Percentiles rank a stretch among this genome's conserved stretches.
These are phyloP conservation scores for Schwanniomyces etchellsii DNA, from an alignment of 1,139 yeast species.

Conservation along the genomic window DNA sequence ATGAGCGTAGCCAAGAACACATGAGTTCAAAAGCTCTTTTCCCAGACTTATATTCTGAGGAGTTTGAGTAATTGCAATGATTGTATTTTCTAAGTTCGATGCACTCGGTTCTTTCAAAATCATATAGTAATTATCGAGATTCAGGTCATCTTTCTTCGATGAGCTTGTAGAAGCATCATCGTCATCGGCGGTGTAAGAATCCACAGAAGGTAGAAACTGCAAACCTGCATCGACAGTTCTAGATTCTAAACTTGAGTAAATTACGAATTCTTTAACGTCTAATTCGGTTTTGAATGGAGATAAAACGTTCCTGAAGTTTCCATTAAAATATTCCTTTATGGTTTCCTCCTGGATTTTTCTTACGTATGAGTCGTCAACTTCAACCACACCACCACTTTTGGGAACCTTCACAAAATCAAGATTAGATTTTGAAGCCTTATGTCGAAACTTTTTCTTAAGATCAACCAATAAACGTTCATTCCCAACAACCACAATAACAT, in stretches of 20 bases:
- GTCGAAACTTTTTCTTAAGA: conserved; percentile 50
- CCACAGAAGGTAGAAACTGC: conserved; percentile 40
- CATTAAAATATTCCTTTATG: conserved; percentile 87
- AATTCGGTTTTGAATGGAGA: conserved; percentile 62
- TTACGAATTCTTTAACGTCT: conserved; percentile 28
- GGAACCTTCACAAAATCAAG: conserved; percentile 56
- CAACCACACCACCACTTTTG: conserved; percentile 70
- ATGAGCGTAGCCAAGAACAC: conserved; percentile 62
- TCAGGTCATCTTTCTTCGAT: conserved; percentile 20
- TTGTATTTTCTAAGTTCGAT: conserved; percentile 60
- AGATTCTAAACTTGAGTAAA: conserved; percentile 34
- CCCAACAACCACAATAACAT: conserved; percentile 54
- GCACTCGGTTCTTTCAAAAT: conserved; percentile 43
- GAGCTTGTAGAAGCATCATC: conserved; percentile 13
- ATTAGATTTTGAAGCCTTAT: conserved; percentile 22
- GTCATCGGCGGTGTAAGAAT: conserved; percentile 30
- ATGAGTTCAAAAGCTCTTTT: conserved; percentile 48
- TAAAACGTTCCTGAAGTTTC: conserved; percentile 57
- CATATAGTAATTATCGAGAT: conserved; percentile 29
- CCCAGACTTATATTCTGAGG: conserved; percentile 43
- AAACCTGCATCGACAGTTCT: conserved; percentile 32
- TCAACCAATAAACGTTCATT: conserved; percentile 64
- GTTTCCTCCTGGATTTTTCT: conserved; percentile 71
- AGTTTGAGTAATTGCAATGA: conserved; percentile 69
- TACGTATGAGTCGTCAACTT: conserved; percentile 61